Percentiles rank a stretch among this genome's conserved stretches.
Evolutionary conservation across 768 basidiomycete genomes (phyloP).

Genomic region (Tulasnella sp.): DNA sequence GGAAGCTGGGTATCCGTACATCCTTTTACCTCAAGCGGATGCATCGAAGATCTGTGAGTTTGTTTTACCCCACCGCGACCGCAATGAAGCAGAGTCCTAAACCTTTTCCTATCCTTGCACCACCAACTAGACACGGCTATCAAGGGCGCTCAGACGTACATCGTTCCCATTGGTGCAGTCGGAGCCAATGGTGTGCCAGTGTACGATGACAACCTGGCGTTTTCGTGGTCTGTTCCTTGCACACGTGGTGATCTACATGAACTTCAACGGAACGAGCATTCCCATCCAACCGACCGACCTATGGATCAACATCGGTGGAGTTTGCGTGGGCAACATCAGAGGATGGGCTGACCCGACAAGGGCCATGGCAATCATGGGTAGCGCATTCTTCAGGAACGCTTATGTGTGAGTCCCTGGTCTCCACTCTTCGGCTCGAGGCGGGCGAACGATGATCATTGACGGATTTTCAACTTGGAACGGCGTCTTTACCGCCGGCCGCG

Average conservation of each 20-base stretch:
- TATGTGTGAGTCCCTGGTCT: constrained; percentile 10
- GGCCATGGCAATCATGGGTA: constrained; percentile 23
- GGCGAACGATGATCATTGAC: neutral
- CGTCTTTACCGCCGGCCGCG: constrained; percentile 22
- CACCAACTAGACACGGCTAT: constrained; percentile 7
- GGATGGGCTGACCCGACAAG: constrained; percentile 27
- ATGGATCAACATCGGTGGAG: constrained; percentile 16
- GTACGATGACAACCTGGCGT: neutral
- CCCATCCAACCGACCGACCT: constrained; percentile 24
- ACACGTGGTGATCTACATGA: constrained; percentile 12
- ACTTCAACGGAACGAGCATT: constrained; percentile 15
- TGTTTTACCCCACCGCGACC: neutral
- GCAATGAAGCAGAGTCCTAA: too few species aligned
- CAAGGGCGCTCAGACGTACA: constrained; percentile 16
- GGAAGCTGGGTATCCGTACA: constrained; percentile 31
- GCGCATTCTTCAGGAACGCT: constrained; percentile 25
- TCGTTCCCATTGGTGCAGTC: neutral
- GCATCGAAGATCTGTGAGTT: constrained; percentile 23
- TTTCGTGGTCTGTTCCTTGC: constrained; percentile 21
- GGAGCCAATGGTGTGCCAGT: neutral
- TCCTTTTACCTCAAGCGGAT: constrained; percentile 21
- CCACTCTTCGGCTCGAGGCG: neutral
- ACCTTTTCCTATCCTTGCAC: too few species aligned
- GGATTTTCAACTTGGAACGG: neutral
- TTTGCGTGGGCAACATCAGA: constrained; percentile 30